Percentiles rank a stretch among this genome's conserved stretches.
Evolutionary conservation across 2,329 filamentous ascomycete genomes (phyloP).

Genomic region (Moelleriella libera): DNA sequence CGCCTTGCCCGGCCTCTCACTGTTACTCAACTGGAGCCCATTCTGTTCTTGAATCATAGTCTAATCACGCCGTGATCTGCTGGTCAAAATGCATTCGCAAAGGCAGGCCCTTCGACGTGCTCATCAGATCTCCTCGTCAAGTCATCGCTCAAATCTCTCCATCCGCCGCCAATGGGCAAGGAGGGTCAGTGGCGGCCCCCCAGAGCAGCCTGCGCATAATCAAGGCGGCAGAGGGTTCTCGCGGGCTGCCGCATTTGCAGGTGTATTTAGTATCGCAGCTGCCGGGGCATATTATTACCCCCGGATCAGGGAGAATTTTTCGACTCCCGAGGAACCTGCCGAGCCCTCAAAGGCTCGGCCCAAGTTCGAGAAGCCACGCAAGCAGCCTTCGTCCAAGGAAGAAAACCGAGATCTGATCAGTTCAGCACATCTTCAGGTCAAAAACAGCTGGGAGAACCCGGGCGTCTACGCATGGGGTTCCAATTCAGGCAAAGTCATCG

Average conservation of each 20-base stretch:
- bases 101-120: constrained; percentile 14
- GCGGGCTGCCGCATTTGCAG: constrained; percentile 9
- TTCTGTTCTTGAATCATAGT: no score
- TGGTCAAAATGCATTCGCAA: constrained; percentile 16
- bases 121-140: constrained; percentile 10
- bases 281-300: constrained; percentile 25
- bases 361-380: constrained; percentile 53
- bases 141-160: constrained; percentile 8
- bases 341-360: constrained; percentile 33
- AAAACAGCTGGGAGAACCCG: constrained; percentile 66
- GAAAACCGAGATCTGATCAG: constrained; percentile 65
- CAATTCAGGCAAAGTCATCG: constrained; percentile 72
- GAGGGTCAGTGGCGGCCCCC: constrained; percentile 10
- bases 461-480: constrained; percentile 92
- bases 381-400: constrained; percentile 46
- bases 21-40: no score
- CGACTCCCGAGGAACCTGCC: constrained; percentile 6
- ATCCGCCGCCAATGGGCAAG: constrained; percentile 16
- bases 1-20: neutral
- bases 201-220: constrained; percentile 7
- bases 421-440: constrained; percentile 78
- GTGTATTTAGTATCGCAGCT: constrained; percentile 23
- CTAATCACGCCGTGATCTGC: neutral
- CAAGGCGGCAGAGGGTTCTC: constrained; percentile 12
- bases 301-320: constrained; percentile 12